These are phyloP conservation scores for Cavenderia fasciculata DNA, from an alignment of 78 protist species.

Conservation along the genomic window DNA sequence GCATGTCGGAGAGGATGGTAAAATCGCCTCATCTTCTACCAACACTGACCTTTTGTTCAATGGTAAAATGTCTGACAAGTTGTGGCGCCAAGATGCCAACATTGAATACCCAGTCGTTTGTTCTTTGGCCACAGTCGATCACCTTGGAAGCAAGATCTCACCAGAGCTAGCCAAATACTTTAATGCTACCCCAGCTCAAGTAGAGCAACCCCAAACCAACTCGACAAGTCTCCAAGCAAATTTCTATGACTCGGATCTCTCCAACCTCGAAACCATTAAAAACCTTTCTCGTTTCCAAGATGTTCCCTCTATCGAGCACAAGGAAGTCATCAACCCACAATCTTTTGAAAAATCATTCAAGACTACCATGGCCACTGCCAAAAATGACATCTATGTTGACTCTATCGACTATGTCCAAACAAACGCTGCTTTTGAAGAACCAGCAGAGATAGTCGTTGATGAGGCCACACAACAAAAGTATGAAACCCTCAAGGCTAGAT, in stretches of 20 bases:
- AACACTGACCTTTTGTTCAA: neutral
- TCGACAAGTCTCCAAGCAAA: neutral
- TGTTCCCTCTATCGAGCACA: neutral
- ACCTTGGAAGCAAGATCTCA: neutral
- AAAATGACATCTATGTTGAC: neutral
- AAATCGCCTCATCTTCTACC: neutral
- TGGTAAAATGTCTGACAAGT: neutral
- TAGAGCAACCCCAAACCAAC: neutral
- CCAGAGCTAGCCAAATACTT: constrained; percentile 23
- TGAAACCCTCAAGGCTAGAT: neutral
- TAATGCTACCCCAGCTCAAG: neutral
- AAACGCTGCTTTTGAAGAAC: neutral
- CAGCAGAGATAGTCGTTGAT: neutral
- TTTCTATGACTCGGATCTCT: constrained; percentile 11
- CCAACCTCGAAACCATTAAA: constrained; percentile 4
- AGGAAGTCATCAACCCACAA: neutral
- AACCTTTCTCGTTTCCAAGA: constrained; percentile 15
- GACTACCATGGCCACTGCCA: neutral
- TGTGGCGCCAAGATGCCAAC: neutral
- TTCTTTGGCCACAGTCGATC: constrained; percentile 3
- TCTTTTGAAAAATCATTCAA: neutral
- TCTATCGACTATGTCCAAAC: neutral
- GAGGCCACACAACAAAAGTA: neutral
- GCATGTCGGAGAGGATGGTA: neutral
- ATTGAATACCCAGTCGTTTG: constrained; percentile 26